A percentile compares a stretch with the other conserved stretches of the same genome.
Evolutionary conservation across 2,329 filamentous ascomycete genomes (phyloP).

Genomic region (Helotiales sp.): DNA sequence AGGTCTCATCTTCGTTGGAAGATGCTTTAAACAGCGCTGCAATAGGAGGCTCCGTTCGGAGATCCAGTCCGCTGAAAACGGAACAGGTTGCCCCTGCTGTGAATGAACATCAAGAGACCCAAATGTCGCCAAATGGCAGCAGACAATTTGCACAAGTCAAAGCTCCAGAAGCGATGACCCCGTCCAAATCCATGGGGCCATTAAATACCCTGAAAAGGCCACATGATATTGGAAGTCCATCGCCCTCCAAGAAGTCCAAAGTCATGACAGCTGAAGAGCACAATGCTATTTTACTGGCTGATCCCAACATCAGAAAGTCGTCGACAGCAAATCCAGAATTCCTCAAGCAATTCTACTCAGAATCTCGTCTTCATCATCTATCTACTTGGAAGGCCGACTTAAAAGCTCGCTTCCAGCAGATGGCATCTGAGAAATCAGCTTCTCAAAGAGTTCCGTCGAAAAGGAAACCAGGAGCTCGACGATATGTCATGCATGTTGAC

Average conservation of each 20-base stretch:
- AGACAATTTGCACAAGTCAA: neutral
- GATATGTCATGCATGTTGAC: slow-evolving; percentile 93
- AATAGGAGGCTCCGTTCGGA: neutral
- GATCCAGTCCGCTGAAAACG: slow-evolving; percentile 3
- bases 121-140: neutral
- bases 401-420: slow-evolving; percentile 83
- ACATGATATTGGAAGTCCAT: slow-evolving; percentile 23
- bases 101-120: neutral
- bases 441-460: slow-evolving; percentile 54
- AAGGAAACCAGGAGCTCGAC: slow-evolving; percentile 64
- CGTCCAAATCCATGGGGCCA: neutral
- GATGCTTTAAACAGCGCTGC: slow-evolving; percentile 38
- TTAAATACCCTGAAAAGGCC: slow-evolving; percentile 17
- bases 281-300: slow-evolving; percentile 81
- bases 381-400: slow-evolving; percentile 96
- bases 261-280: slow-evolving; percentile 86
- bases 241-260: slow-evolving; percentile 34
- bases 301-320: slow-evolving; percentile 84
- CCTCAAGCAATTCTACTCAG: slow-evolving; percentile 90
- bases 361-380: slow-evolving; percentile 92
- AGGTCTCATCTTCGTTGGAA: slow-evolving; percentile 43
- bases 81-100: neutral
- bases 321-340: slow-evolving; percentile 94
- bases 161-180: neutral
- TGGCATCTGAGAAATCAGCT: slow-evolving; percentile 71